phyloP scores from a whole-genome alignment of 2,329 filamentous ascomycete species.

The Neopestalotiopsis rosae region DNA sequence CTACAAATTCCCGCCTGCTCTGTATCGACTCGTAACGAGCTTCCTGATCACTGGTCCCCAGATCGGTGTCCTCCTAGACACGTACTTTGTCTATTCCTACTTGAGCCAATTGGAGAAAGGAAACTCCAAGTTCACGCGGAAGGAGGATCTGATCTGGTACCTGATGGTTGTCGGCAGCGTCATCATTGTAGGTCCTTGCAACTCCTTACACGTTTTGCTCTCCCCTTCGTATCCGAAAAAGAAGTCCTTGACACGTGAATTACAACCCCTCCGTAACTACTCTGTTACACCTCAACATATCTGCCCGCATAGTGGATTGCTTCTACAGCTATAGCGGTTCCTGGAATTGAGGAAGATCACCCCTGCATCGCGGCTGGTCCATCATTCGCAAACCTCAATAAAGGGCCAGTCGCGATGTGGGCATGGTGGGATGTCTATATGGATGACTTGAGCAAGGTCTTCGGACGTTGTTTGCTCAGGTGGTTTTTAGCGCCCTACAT shows the following conservation, averaged over 20 bases:
- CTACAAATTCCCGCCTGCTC: conserved; percentile 57
- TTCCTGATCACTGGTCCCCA: conserved; percentile 48
- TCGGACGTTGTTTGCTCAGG: conserved; percentile 56
- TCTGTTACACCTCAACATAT: conserved; percentile 61
- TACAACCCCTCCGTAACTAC: background rate
- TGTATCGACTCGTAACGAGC: conserved; percentile 49
- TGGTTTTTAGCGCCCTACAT: conserved; percentile 71
- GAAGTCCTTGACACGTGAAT: background rate
- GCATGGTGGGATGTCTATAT: conserved; percentile 78
- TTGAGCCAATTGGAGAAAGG: conserved; percentile 74
- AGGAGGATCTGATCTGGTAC: conserved; percentile 83
- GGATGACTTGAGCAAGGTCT: conserved; percentile 69
- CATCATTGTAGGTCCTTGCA: conserved; percentile 74
- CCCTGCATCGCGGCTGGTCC: conserved; percentile 65
- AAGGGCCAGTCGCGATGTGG: conserved; percentile 68
- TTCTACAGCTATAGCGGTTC: conserved; percentile 80
- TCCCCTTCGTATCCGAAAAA: conserved; percentile 18
- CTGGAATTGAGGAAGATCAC: conserved; percentile 83
- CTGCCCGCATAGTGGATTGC: conserved; percentile 75
- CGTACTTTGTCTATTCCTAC: conserved; percentile 83
- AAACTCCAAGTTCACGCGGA: conserved; percentile 73
- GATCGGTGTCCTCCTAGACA: conserved; percentile 69
- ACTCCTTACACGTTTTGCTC: conserved; percentile 23
- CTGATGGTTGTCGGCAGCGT: conserved; percentile 72
- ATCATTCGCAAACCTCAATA: conserved; percentile 69